Evolutionary conservation across 495 filamentous ascomycete genomes (phyloP), one percentile per base, ranked within the genome.

Genomic region (Paragyromitra xinjiangensis): DNA sequence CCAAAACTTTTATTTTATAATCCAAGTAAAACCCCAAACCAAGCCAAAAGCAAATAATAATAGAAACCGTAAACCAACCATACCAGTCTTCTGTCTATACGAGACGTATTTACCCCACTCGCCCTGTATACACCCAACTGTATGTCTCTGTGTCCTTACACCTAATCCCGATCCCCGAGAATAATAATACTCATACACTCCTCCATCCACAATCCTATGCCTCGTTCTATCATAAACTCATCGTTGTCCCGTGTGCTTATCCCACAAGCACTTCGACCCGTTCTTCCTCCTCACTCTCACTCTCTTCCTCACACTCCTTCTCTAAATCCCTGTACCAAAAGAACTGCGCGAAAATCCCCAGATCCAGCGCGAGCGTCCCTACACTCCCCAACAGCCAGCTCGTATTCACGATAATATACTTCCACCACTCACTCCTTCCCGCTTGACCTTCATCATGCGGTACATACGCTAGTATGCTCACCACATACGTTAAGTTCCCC

Each of bases 401-500:
- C 37, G 92, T 80, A 84, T 99, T 99, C 19, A 98, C 92, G 6
- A 92, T 85, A 6, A 98, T 89, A 85, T 98, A 97, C 67, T 86
- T 85, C 45, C 88, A 87, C 84, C 97, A 98, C 22, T 93, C 81
- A 6, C 66, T 79, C 8, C 78, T 74, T 0, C 86, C 86, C 79
- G 93, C 90, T 4, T 66, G 83, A n/a, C 64, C 63, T 6, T 64
- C 73, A 78, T 89, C 90, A 44, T 85, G 83, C 4, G 95, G 91
- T 22, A 92, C 91, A 80, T 92, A 97, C 6, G 93, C 94, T 58
- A 98, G 85, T 51, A 99, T 98, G n/a, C 89, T 92, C 19, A 97
- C 82, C 5, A 98, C 94, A 80, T 96, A 99, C 0, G 95, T 97
- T 68, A 95, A 78, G 81, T 99, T 99, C 2, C 95, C 95, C 24